Percentiles rank a stretch among this genome's conserved stretches.
These are phyloP conservation scores for Boletus bicolor DNA, from an alignment of 768 basidiomycete genomes.

Conservation along the genomic window DNA sequence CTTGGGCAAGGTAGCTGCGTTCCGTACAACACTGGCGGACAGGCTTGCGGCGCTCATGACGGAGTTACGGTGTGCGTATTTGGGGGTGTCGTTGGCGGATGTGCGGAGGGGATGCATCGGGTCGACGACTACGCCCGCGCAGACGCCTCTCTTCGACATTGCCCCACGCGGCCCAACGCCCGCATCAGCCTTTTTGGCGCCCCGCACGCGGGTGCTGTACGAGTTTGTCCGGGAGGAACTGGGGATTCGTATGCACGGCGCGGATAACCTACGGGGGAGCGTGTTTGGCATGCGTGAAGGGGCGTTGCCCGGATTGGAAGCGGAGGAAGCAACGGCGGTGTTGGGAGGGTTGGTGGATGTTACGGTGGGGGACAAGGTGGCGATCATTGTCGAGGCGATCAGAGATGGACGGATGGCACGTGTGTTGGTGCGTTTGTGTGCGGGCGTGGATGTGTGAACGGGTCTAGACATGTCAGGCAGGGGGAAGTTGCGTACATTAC, in stretches of 20 bases:
- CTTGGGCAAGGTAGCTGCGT: conserved; percentile 21
- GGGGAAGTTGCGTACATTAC: no score
- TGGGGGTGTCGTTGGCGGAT: conserved; percentile 23
- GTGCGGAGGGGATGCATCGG: conserved; percentile 13
- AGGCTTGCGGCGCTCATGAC: conserved; percentile 21
- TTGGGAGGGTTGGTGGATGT: conserved; percentile 34
- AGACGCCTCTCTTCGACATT: conserved; percentile 39
- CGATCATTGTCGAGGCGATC: conserved; percentile 76
- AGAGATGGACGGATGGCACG: conserved; percentile 66
- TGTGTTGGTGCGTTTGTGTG: conserved; percentile 54
- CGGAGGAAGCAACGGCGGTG: conserved; percentile 39
- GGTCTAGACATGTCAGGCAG: no score
- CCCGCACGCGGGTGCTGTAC: conserved; percentile 62
- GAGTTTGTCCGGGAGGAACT: conserved; percentile 69
- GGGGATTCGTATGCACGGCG: conserved; percentile 79
- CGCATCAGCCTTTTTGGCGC: conserved; percentile 55
- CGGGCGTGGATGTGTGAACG: conserved; percentile 17
- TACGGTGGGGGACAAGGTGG: conserved; percentile 68
- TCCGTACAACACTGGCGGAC: conserved; percentile 20
- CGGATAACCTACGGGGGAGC: conserved; percentile 63
- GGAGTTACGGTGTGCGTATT: conserved; percentile 29
- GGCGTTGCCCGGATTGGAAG: conserved; percentile 38
- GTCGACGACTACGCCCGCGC: conserved; percentile 7
- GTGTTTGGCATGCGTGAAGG: conserved; percentile 48
- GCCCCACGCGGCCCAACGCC: conserved; percentile 57